phyloP scores from a whole-genome alignment of 1,284 basidiomycete genomes.

The Peniophora sp. region DNA sequence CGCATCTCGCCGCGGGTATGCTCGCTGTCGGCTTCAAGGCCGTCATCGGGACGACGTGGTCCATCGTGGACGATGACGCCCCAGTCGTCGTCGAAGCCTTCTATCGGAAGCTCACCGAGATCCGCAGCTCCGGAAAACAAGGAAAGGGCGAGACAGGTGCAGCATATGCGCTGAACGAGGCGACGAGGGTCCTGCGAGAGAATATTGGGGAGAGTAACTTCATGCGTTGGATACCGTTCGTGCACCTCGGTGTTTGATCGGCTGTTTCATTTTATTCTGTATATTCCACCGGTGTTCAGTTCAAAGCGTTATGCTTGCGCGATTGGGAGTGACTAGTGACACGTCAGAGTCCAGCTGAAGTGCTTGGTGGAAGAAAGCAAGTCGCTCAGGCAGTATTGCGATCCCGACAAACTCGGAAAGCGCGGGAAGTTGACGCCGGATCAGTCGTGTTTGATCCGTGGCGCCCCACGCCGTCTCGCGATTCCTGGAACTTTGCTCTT shows the following conservation, averaged over 20 bases:
- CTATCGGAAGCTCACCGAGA: constrained; percentile 1
- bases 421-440: too few species aligned
- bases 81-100: constrained; percentile 8
- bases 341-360: too few species aligned
- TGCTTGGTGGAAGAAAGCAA: too few species aligned
- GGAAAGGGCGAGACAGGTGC: not conserved
- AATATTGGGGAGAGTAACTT: not conserved
- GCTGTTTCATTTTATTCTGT: too few species aligned
- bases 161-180: not conserved
- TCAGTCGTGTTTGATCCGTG: too few species aligned
- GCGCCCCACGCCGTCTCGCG: too few species aligned
- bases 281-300: too few species aligned
- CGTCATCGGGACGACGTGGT: constrained; percentile 19
- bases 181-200: not conserved
- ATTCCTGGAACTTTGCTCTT: too few species aligned
- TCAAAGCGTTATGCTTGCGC: too few species aligned
- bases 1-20: constrained; percentile 18
- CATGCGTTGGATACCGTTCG: not conserved
- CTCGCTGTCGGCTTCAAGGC: constrained; percentile 14
- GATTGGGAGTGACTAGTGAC: too few species aligned
- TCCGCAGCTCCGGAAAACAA: not conserved
- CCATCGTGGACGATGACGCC: constrained; percentile 10
- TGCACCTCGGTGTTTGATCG: not conserved
- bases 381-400: too few species aligned
- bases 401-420: too few species aligned